Evolutionary conservation across 257 asterid genomes (phyloP).

Genomic region (Petrea volubilis): DNA sequence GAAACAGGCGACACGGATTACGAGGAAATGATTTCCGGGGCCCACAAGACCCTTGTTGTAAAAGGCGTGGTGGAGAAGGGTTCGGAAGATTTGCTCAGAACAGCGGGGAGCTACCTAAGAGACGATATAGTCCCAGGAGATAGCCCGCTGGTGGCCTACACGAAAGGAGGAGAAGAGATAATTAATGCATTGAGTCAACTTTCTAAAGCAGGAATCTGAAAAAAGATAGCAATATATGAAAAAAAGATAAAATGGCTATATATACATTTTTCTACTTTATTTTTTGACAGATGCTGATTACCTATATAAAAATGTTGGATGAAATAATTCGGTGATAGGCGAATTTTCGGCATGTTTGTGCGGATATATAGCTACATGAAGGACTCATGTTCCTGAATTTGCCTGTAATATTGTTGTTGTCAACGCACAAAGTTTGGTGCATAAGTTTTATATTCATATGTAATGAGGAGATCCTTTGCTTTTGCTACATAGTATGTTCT

Average conservation of each 20-base stretch:
- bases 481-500: no score
- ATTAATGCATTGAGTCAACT: conserved; percentile 50
- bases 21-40: conserved; percentile 74
- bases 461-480: no score
- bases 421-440: no score
- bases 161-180: conserved; percentile 50
- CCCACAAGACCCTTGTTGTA: conserved; percentile 72
- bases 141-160: conserved; percentile 51
- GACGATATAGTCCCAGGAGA: conserved; percentile 76
- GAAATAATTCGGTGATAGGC: no score
- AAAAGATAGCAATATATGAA: neutral
- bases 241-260: no score
- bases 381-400: no score
- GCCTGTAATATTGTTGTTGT: no score
- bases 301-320: no score
- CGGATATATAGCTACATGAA: no score
- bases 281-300: neutral
- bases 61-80: conserved; percentile 65
- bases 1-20: conserved; percentile 90
- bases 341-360: no score
- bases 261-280: neutral
- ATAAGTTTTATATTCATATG: no score
- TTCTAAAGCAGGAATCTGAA: conserved; percentile 54
- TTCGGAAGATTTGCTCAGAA: conserved; percentile 74
- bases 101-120: conserved; percentile 65